Base-by-base conservation (phyloP, 2,329 filamentous ascomycete genomes). In the Cladosporium cucumerinum region DNA sequence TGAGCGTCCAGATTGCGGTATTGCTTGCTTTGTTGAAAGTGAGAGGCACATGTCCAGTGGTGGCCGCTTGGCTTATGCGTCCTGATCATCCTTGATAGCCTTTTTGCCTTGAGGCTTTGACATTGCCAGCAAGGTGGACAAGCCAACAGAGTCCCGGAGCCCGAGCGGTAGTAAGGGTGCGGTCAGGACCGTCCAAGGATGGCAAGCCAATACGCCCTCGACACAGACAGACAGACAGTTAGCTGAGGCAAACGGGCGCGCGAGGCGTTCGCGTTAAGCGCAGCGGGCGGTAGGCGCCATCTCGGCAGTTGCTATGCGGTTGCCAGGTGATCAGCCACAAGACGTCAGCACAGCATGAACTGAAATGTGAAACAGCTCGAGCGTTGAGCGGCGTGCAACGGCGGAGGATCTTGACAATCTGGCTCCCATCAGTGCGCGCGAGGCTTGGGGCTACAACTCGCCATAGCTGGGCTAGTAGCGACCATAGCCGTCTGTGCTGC, bases 31-130 rank as follows among this genome's bases (percentile, higher is more conserved):
- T 71, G 69, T 65, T 75, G 74, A 59, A 75, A 76, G 28, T 66
- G 66, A 26, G 72, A 72, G 25, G 73, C 64, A 54, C 70, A 69
- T 25, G 65, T 72, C 73, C 72, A 75, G 49, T 68, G 58, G 57
- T 73, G 69, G 36, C 74, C 73, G 46, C 68, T 67, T 11, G 72
- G 72, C 64, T 68, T 65, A 63, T 75, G 72, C 21, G 70, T 73
- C 28, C 70, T 68, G 62, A 73, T 72, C 72, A 74, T 75, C 16
- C 51, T 30, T 18, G 51, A 8, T 32, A 28, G 25, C 18, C 14
- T 11, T 25, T n/a, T 28, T 18, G 32, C 21, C 32, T 16, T 39
- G 10, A 26, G 32, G 26, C 26, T 32, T 0, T n/a, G 30, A 10
- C 51, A 54, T 54, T 5, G 1, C 51, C n/a, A 54, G 51, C 14